Evolutionary conservation across 306 rosid species (phyloP), one percentile per base, ranked within the genome.

Genomic region (Trichosanthes cucumerina): DNA sequence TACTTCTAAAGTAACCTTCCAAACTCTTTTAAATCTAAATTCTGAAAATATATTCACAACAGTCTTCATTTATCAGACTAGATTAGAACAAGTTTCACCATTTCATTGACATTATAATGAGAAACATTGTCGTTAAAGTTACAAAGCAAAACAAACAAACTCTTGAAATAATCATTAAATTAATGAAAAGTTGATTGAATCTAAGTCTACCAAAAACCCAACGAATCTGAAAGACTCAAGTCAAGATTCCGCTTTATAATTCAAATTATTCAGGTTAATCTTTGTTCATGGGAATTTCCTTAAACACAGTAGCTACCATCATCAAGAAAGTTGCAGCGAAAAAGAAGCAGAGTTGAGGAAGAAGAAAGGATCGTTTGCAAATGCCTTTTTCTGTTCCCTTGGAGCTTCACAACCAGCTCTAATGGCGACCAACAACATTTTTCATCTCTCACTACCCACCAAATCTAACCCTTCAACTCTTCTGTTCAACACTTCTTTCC

Each of bases 371-470:
- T 0, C 31, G 9, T 38, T 73, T 73, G 4, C 60, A 14, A 43
- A 73, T 73, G 41, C 77, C 21, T 28, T 47, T 49, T 52, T 73
- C 59, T 71, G 60, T 16, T 49, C 7, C 56, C 1, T 49, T 28
- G 9, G 23, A 24, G 38, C 83, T 63, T 83, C 78, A 41, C 8
- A 14, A 57, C 79, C 82, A 46, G 21, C 83, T 69, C 70, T 77
- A 77, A 88, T 90, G 91, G 91, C 92, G 34, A 43, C 54, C 65
- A 24, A 53, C 50, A 64, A 19, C 19, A 11, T 80, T 18, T 46
- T 54, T 49, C 65, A 59, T 64, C 47, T 46, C 82, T 75, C 68
- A 18, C 52, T 63, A 77, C 59, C 71, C 47, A 52, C 84, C 49
- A 85, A 66, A 49, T 75, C 44, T 8, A 19, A 33, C 63, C 56